These are phyloP conservation scores for Pseudovirgaria hyperparasitica DNA, from an alignment of 2,329 filamentous ascomycete genomes.

Conservation along the genomic window DNA sequence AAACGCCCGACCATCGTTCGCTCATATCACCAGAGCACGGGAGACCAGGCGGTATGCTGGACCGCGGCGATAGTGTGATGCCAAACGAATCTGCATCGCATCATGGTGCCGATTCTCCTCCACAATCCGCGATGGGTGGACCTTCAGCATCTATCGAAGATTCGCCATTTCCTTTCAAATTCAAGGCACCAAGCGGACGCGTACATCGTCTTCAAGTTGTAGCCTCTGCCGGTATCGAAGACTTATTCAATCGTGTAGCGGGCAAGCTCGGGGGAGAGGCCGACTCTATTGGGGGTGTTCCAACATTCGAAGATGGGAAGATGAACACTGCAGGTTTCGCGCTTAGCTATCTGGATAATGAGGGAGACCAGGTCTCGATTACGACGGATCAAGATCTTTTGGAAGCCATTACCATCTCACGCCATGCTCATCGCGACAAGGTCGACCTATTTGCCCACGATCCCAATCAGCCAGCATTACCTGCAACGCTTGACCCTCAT, in stretches of 20 bases:
- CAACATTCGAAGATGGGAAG: conserved; percentile 65
- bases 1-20: conserved; percentile 56
- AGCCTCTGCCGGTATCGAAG: conserved; percentile 65
- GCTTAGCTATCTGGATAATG: conserved; percentile 90
- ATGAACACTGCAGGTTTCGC: conserved; percentile 71
- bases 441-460: conserved; percentile 96
- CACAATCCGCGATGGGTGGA: conserved; percentile 50
- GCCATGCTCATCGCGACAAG: conserved; percentile 70
- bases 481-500: conserved; percentile 47
- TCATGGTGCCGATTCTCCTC: conserved; percentile 66
- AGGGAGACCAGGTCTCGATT: conserved; percentile 92
- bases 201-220: conserved; percentile 84
- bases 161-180: conserved; percentile 90
- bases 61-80: conserved; percentile 72
- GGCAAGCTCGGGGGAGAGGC: conserved; percentile 77
- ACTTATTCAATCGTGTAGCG: conserved; percentile 64
- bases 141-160: conserved; percentile 46
- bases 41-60: conserved; percentile 40
- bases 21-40: conserved; percentile 69
- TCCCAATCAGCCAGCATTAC: conserved; percentile 74
- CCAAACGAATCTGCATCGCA: conserved; percentile 94
- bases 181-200: conserved; percentile 90
- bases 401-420: conserved; percentile 77
- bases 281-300: conserved; percentile 70
- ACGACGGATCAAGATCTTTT: conserved; percentile 88